Evolutionary conservation across 371 early-diverging fungal genomes (phyloP).

Genomic region (Rhizomucor pusillus): DNA sequence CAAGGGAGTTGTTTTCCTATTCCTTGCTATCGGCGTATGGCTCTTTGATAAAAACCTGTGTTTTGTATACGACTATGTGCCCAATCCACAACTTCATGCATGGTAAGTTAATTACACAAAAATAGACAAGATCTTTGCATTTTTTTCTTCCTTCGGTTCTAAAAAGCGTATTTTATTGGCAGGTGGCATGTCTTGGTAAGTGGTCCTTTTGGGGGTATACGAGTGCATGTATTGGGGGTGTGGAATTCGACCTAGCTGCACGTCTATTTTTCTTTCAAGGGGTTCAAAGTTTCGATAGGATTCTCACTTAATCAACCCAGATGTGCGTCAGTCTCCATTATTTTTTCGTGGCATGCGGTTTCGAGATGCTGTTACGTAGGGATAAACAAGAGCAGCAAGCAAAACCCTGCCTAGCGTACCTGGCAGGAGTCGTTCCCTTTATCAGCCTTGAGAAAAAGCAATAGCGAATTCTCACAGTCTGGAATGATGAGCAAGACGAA

Average conservation of each 20-base stretch:
- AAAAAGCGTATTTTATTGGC: background rate
- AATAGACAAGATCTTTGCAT: constrained; percentile 4
- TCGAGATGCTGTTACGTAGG: constrained; percentile 10
- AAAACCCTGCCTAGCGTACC: too few species aligned
- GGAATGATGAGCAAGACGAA: too few species aligned
- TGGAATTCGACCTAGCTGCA: background rate
- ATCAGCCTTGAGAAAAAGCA: too few species aligned
- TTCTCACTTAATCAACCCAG: constrained; percentile 14
- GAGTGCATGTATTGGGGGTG: background rate
- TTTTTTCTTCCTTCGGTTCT: constrained; percentile 2
- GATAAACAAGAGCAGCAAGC: too few species aligned
- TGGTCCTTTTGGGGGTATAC: background rate
- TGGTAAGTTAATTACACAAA: constrained; percentile 19
- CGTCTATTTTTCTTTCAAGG: background rate
- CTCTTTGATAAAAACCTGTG: constrained; percentile 41
- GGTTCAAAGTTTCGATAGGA: background rate
- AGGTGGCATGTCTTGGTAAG: constrained; percentile 44
- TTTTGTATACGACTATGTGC: constrained; percentile 26
- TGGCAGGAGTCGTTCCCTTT: too few species aligned
- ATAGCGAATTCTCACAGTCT: too few species aligned
- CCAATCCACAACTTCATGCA: constrained; percentile 36
- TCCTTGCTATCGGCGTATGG: constrained; percentile 32
- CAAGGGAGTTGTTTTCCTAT: constrained; percentile 25
- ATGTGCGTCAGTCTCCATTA: constrained; percentile 40
- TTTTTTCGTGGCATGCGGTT: constrained; percentile 35